These are phyloP conservation scores for Tuber aestivum DNA, from an alignment of 495 filamentous ascomycete genomes.

Conservation along the genomic window DNA sequence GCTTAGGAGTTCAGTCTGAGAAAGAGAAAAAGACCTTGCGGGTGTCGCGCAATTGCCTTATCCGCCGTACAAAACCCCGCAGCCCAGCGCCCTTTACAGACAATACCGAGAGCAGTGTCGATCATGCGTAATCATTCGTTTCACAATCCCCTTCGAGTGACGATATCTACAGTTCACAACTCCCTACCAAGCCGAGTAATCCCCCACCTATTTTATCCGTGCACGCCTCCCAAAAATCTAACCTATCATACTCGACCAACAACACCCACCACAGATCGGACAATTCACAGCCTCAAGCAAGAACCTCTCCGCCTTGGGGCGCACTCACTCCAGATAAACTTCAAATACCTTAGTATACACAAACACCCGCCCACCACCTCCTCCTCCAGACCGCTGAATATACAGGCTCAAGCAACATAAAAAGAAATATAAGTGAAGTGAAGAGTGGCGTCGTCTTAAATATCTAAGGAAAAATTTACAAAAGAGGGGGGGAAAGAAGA, in stretches of 20 bases:
- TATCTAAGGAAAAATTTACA: background rate
- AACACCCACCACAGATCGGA: background rate
- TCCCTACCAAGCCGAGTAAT: background rate
- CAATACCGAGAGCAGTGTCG: background rate
- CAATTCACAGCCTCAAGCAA: background rate
- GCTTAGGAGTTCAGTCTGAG: no score
- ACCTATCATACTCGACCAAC: background rate
- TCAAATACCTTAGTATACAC: background rate
- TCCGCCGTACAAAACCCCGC: no score
- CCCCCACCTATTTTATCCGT: background rate
- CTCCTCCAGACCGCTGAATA: background rate
- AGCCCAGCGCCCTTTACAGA: background rate
- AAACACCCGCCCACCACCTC: background rate
- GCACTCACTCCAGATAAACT: background rate
- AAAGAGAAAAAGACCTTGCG: no score
- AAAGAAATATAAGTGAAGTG: background rate
- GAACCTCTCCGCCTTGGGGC: background rate
- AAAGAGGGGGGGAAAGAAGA: background rate
- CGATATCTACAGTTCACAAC: background rate
- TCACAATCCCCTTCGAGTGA: background rate
- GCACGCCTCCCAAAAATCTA: background rate
- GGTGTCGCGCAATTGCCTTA: no score
- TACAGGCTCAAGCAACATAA: background rate
- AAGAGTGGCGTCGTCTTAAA: background rate
- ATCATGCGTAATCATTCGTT: background rate